phyloP scores from a whole-genome alignment of 1,139 yeast genomes.

The Taphrina pruni region DNA sequence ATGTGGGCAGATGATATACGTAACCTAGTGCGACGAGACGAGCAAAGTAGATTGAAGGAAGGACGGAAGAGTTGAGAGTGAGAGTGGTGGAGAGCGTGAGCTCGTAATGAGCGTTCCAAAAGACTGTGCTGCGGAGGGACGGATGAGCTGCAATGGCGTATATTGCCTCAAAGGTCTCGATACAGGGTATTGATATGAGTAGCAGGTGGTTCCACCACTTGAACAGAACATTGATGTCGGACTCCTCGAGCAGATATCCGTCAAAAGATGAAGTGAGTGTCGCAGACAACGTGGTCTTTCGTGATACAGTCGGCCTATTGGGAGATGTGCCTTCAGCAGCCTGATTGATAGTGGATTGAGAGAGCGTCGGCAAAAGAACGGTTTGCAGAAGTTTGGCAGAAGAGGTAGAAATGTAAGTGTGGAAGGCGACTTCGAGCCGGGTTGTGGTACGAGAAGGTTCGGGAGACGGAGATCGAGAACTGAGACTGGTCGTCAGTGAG shows the following conservation, averaged over 20 bases:
- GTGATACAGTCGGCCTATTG: background rate
- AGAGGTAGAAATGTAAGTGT: slow-evolving; percentile 18
- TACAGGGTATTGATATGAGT: slow-evolving; percentile 22
- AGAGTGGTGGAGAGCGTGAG: slow-evolving; percentile 33
- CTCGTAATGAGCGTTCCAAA: slow-evolving; percentile 39
- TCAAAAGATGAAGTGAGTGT: slow-evolving; percentile 11
- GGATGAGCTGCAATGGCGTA: slow-evolving; percentile 37
- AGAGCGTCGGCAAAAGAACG: slow-evolving; percentile 28
- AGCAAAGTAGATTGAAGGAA: slow-evolving; percentile 23
- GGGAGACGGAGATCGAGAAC: slow-evolving; percentile 38
- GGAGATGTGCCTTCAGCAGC: background rate
- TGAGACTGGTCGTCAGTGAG: slow-evolving; percentile 21
- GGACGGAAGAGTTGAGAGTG: slow-evolving; percentile 2
- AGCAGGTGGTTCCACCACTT: slow-evolving; percentile 40
- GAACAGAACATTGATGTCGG: slow-evolving; percentile 36
- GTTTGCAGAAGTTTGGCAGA: slow-evolving; percentile 28
- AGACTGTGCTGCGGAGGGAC: slow-evolving; percentile 11
- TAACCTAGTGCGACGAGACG: slow-evolving; percentile 31
- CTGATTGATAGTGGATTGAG: background rate
- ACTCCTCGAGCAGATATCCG: slow-evolving; percentile 24
- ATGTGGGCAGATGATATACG: slow-evolving; percentile 25
- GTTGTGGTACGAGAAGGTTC: slow-evolving; percentile 15
- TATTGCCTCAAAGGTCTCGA: slow-evolving; percentile 19
- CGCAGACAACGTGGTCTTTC: slow-evolving; percentile 6
- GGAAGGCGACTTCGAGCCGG: slow-evolving; percentile 33